Evolutionary conservation across 164 flowering plant genomes (phyloP), one percentile per base, ranked within the genome.

Genomic region (Magnolia sinica): DNA sequence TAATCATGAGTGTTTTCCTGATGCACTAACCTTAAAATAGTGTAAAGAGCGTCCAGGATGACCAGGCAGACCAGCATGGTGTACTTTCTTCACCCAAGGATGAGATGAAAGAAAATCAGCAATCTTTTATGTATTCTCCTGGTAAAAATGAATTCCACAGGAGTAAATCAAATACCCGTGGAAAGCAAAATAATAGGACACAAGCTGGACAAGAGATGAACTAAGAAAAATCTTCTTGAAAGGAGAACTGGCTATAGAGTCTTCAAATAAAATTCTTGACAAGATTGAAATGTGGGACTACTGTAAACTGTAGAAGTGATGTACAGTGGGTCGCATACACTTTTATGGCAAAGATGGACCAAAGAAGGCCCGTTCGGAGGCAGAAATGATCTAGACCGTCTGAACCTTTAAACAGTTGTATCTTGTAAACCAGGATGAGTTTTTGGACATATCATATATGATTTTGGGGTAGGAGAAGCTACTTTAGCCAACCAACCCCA

Each of bases 91-190:
- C 77, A 96, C 97, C 71, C 86, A 85, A 29, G 97, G 96, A 84
- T 96, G 94, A 72, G 91, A 80, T 14, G 90, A 74, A 24, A 96
- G 95, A 81, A 91, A 96, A 68, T 94, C 95, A 65, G 99, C 98
- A 77, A 96, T 92, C 83, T 91, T 91, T 75, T 93, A 93, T 19
- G 98, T 98, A 87, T 92, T 96, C 11, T 91, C 97, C 97, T 93
- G 87, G 23, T 45, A 79, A 72, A 74, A 51, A 37, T 5, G 45
- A 37, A 37, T 37, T 37, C n/a, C 20, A 74, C 7, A 45, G 68
- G 1, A 69, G 52, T 20, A 73, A 51, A 22, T n/a, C 50, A 76
- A 64, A 10, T 8, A 71, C 67, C 72, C 9, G 50, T 50, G 9
- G 8, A 55, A 7, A 4, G 45, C 13, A 68, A 16, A 77, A 55